Evolutionary conservation across 495 filamentous ascomycete species (phyloP), one percentile per base, ranked within the genome.

Genomic region (Penicillium subrubescens): DNA sequence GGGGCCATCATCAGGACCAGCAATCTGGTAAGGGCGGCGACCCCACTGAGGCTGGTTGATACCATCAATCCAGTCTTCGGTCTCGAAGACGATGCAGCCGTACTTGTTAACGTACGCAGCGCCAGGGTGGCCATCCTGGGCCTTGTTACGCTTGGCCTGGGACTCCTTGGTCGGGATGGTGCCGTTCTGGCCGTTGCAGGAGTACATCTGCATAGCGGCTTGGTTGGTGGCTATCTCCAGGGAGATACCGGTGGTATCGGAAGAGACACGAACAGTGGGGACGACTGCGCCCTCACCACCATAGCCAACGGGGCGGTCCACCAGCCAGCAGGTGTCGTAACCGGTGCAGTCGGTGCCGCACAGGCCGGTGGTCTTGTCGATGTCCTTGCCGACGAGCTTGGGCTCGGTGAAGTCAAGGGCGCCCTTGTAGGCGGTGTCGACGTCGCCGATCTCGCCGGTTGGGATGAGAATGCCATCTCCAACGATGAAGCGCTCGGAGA

Each of bases 31-130:
- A 2, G 67, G 55, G 27, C 75, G 65, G 62, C 89, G 84, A 14
- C 86, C 88, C 91, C 91, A 94, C 73, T 90, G 79, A 8, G 90
- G 91, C 61, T 93, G 79, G 74, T 93, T 93, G 77, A 94, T 91
- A 25, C 80, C 90, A 70, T 92, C 91, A 69, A 94, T 93, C 86
- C 87, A 94, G 41, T 77, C 81, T 68, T 85, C 82, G 6, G 81
- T 75, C 71, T 86, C 82, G 67, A 93, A 81, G 29, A 92, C 90
- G 54, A 92, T 54, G 70, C 90, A 94, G 29, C 90, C 90, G 70
- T 89, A 89, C 77, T 92, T 77, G 55, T 88, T 76, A 39, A 85
- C 71, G 50, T 66, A 74, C 8, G 72, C 70, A 12, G 77, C 73
- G 23, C 79, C 79, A 15, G 76, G 62, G 60, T 77, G 70, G 7